phyloP scores from a whole-genome alignment of 352 stramenopile genomes.

The Phytophthora crassamura region DNA sequence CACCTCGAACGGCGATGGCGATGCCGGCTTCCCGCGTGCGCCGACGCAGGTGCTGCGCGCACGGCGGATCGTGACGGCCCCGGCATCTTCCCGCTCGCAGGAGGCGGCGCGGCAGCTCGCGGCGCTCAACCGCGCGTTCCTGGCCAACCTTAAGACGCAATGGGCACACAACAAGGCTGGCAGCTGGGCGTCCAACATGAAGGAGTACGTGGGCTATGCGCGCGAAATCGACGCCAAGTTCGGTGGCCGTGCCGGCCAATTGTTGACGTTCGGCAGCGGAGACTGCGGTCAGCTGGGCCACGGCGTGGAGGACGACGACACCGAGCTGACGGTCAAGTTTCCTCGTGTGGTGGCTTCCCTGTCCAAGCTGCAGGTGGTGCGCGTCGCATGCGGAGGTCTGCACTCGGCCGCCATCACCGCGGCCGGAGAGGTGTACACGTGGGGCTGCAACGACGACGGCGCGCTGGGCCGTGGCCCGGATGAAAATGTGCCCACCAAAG shows the following conservation, averaged over 20 bases:
- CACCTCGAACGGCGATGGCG: background rate
- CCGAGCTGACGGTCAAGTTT: slow-evolving; percentile 78
- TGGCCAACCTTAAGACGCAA: slow-evolving; percentile 63
- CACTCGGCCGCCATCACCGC: slow-evolving; percentile 90
- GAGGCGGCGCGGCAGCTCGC: slow-evolving; percentile 62
- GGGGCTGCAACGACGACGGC: slow-evolving; percentile 94
- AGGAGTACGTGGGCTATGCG: slow-evolving; percentile 79
- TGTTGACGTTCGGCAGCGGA: slow-evolving; percentile 91
- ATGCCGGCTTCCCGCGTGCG: slow-evolving; percentile 42
- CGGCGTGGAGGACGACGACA: slow-evolving; percentile 76
- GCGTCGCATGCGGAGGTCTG: slow-evolving; percentile 91
- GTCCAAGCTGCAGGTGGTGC: slow-evolving; percentile 51
- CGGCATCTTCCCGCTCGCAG: slow-evolving; percentile 34
- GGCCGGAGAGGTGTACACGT: slow-evolving; percentile 93
- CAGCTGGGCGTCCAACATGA: slow-evolving; percentile 81
- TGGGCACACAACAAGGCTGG: slow-evolving; percentile 65
- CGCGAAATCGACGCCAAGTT: slow-evolving; percentile 71
- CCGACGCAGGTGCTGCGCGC: slow-evolving; percentile 55
- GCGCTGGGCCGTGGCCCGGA: slow-evolving; percentile 88
- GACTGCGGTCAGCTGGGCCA: slow-evolving; percentile 94
- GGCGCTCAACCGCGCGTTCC: slow-evolving; percentile 79
- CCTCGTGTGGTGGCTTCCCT: slow-evolving; percentile 63
- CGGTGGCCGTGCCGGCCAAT: slow-evolving; percentile 45
- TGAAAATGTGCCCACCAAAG: slow-evolving; percentile 74
- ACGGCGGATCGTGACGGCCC: slow-evolving; percentile 49